Evolutionary conservation across 148 eudicot species (phyloP).

Genomic region (Rhododendron vialii): DNA sequence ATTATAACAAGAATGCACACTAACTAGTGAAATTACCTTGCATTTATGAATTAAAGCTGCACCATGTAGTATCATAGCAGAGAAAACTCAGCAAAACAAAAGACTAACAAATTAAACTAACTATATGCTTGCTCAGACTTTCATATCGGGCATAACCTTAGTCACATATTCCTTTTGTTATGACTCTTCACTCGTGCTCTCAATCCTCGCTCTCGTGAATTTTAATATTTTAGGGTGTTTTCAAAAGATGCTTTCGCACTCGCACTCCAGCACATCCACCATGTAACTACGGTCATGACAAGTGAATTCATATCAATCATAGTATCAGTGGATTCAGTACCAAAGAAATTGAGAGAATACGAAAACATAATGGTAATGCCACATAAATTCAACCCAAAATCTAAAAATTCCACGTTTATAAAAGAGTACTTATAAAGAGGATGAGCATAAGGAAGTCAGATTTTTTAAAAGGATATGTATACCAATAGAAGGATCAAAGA

Average conservation of each 20-base stretch:
- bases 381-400: not conserved
- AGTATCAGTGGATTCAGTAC: not conserved
- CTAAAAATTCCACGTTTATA: not conserved
- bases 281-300: not conserved
- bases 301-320: not conserved
- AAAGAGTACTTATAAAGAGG: not conserved
- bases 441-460: not conserved
- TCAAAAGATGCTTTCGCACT: not conserved
- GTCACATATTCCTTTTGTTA: not conserved
- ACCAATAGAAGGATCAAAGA: conserved; percentile 82
- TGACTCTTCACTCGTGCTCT: too few species aligned
- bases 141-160: not conserved
- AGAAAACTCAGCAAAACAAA: not conserved
- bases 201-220: too few species aligned
- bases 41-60: not conserved
- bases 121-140: not conserved
- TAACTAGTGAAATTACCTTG: not conserved
- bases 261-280: not conserved
- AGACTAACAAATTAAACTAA: not conserved
- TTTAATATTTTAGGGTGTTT: not conserved
- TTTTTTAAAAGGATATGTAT: not conserved
- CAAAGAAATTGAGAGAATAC: not conserved
- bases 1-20: not conserved
- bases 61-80: not conserved
- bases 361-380: too few species aligned